Evolutionary conservation across 805 yeast species (phyloP), one percentile per base, ranked within the genome.

Genomic region (Sungouiella thailandica): DNA sequence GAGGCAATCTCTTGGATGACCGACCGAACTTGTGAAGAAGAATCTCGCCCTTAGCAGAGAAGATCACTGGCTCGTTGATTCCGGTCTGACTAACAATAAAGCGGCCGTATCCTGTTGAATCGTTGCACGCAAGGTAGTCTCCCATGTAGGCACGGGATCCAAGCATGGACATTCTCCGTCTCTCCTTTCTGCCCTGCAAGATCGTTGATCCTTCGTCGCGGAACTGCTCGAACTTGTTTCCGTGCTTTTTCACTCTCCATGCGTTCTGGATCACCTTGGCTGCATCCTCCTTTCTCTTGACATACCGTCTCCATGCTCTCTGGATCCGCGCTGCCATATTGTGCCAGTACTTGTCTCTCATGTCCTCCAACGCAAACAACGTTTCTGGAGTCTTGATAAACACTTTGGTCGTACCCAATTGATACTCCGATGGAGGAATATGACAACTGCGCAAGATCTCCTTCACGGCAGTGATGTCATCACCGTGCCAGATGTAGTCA

Each of bases 321-420:
- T 93, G 99, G 48, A 93, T 90, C 50, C 95, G 78, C 3, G 95
- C 89, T 4, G 98, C 98, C 95, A 93, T 93, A 49, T 85, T 86
- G 53, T 87, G 90, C 97, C 98, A 93, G 57, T 88, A 93, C 65
- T 80, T 83, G 52, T 93, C 99, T 58, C 97, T 77, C 90, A 90
- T 79, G 49, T 86, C 90, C 62, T 93, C 99, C 37, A 93, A 66
- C 0, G 96, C 96, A 57, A 93, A 93, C 50, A 93, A 68, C 0
- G 97, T 90, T 57, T 93, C 98, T 7, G 98, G 98, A 9, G 95
- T 87, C 55, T 93, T 93, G 60, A 93, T 89, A 58, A 93, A 93
- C 5, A 93, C 89, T 58, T 88, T 89, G 7, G 94, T 75, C 2
- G 80, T 81, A 56, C 98, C 98, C 63, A 90, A 65, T 61, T 93